These are phyloP conservation scores for Phlegmacium glaucopus DNA, from an alignment of 768 basidiomycete species.

Conservation along the genomic window DNA sequence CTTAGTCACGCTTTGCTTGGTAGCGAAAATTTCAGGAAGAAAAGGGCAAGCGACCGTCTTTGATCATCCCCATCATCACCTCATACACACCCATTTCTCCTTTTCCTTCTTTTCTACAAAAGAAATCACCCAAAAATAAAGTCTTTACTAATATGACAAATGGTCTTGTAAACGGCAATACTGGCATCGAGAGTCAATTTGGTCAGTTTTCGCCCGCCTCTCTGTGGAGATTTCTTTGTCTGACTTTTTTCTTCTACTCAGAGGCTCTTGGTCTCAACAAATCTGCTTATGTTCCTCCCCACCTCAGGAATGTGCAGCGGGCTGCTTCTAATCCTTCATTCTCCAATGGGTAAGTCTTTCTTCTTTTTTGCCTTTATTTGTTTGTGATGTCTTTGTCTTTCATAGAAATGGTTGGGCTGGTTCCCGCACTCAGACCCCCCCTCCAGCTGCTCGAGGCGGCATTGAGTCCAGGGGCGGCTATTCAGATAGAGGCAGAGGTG, in stretches of 20 bases:
- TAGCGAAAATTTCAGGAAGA: conserved; percentile 17
- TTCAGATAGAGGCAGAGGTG: conserved; percentile 38
- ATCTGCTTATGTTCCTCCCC: conserved; percentile 87
- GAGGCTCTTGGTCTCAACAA: conserved; percentile 77
- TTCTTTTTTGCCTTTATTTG: conserved; percentile 9
- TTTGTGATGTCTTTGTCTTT: conserved; percentile 7
- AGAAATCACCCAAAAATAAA: conserved; percentile 19
- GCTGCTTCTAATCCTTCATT: conserved; percentile 70
- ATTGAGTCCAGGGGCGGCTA: conserved; percentile 40
- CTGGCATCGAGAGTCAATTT: conserved; percentile 73
- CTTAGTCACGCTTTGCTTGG: conserved; percentile 12
- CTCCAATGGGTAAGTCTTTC: conserved; percentile 50
- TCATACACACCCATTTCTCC: conserved; percentile 20
- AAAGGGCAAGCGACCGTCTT: conserved; percentile 20
- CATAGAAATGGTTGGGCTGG: conserved; percentile 70
- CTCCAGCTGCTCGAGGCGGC: conserved; percentile 42
- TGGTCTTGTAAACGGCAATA: conserved; percentile 80
- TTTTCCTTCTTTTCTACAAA: conserved; percentile 24
- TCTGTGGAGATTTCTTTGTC: conserved; percentile 6
- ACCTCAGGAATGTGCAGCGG: conserved; percentile 83
- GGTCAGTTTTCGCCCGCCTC: conserved; percentile 39
- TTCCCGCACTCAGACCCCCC: conserved; percentile 64
- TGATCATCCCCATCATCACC: conserved; percentile 30
- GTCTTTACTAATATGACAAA: conserved; percentile 72
- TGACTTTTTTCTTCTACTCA: conserved; percentile 23